Conservation (phyloP, 2,329 filamentous ascomycete species). For the Apiospora malaysiana region DNA sequence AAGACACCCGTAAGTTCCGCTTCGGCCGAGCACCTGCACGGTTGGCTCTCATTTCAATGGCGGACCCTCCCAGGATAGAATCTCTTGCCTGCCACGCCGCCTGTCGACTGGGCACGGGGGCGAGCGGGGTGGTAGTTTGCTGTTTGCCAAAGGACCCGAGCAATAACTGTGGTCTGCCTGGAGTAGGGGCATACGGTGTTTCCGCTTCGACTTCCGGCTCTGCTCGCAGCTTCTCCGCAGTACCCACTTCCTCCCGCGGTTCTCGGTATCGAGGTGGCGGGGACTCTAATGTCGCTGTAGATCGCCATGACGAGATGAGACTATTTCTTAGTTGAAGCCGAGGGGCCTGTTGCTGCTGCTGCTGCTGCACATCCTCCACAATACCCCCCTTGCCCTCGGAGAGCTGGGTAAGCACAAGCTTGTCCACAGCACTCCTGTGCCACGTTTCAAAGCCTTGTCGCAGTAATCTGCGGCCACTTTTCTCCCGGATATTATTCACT, state of each 20-base stretch:
- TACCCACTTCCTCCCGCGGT: slow-evolving; percentile 21
- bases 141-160: slow-evolving; percentile 34
- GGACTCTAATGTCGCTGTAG: slow-evolving; percentile 21
- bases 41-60: slow-evolving; percentile 30
- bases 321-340: slow-evolving; percentile 30
- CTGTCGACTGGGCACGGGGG: slow-evolving; percentile 35
- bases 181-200: slow-evolving; percentile 37
- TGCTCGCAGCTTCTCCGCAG: slow-evolving; percentile 23
- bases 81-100: slow-evolving; percentile 34
- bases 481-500: slow-evolving; percentile 37
- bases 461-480: slow-evolving; percentile 36
- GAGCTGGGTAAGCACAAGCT: slow-evolving; percentile 35
- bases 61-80: slow-evolving; percentile 34
- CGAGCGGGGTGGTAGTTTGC: slow-evolving; percentile 40
- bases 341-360: slow-evolving; percentile 30
- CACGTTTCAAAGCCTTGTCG: slow-evolving; percentile 38
- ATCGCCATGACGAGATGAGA: slow-evolving; percentile 34
- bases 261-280: slow-evolving; percentile 18
- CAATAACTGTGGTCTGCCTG: slow-evolving; percentile 39
- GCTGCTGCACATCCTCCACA: slow-evolving; percentile 33
- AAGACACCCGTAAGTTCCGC: slow-evolving; percentile 40
- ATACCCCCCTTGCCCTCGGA: slow-evolving; percentile 32
- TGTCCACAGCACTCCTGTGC: slow-evolving; percentile 37
- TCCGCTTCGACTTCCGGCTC: slow-evolving; percentile 19
- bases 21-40: slow-evolving; percentile 30